Conservation (phyloP, 1,139 yeast species). For the Yamadazyma pseudoaaseri region DNA sequence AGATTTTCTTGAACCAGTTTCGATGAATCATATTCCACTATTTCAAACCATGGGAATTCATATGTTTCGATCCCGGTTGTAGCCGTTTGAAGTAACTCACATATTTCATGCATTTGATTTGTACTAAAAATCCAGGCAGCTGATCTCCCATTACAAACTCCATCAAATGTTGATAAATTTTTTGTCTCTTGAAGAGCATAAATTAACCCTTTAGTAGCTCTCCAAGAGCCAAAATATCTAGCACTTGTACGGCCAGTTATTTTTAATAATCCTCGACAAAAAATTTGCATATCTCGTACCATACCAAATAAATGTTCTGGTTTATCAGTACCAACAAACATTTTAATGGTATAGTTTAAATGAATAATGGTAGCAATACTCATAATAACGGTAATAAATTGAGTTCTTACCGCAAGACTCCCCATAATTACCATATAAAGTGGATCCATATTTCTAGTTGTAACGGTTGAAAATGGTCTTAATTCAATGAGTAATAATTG, state of each 20-base stretch:
- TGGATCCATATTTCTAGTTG: constrained; percentile 8
- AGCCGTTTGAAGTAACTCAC: constrained; percentile 8
- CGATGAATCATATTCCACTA: constrained; percentile 11
- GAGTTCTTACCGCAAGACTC: constrained; percentile 12
- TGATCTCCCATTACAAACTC: constrained; percentile 6
- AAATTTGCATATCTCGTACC: constrained; percentile 5
- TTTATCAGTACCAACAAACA: constrained; percentile 11
- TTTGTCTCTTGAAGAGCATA: constrained; percentile 9
- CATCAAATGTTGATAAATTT: constrained; percentile 9
- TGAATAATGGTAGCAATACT: constrained; percentile 10
- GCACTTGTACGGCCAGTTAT: constrained; percentile 10
- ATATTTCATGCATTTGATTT: constrained; percentile 13
- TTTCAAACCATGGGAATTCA: constrained; percentile 12
- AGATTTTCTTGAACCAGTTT: constrained; percentile 11
- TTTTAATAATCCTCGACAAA: constrained; percentile 8
- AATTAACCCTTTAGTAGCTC: constrained; percentile 5
- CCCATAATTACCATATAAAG: constrained; percentile 11
- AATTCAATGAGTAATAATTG: constrained; percentile 20
- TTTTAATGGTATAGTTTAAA: constrained; percentile 11
- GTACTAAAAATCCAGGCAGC: constrained; percentile 12
- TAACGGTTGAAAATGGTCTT: constrained; percentile 11
- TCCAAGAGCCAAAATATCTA: constrained; percentile 13
- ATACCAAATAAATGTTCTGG: constrained; percentile 11
- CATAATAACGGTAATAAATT: constrained; percentile 11
- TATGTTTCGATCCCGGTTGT: not conserved